phyloP scores from a whole-genome alignment of 768 basidiomycete genomes.

The Exidia glandulosa region DNA sequence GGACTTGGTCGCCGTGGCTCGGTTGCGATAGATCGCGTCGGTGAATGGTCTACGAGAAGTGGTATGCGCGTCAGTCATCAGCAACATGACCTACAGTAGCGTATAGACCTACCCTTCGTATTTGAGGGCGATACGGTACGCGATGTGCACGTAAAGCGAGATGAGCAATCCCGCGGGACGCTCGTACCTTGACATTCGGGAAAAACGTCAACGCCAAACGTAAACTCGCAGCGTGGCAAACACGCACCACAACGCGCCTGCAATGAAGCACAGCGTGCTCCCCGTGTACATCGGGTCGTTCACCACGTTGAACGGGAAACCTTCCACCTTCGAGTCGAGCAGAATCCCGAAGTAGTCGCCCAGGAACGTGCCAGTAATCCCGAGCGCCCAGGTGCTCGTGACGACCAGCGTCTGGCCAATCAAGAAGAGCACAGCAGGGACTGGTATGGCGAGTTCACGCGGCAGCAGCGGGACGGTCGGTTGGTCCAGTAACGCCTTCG shows the following conservation, averaged over 20 bases:
- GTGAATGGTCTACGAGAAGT: conserved; percentile 51
- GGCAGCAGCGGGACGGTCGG: conserved; percentile 58
- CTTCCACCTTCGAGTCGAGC: conserved; percentile 77
- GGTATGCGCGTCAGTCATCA: conserved; percentile 4
- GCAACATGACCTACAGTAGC: not conserved
- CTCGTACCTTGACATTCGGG: conserved; percentile 73
- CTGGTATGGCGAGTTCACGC: conserved; percentile 45
- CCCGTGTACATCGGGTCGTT: conserved; percentile 97
- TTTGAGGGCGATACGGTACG: conserved; percentile 72
- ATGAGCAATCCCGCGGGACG: conserved; percentile 76
- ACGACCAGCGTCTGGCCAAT: conserved; percentile 79
- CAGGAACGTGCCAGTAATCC: conserved; percentile 55
- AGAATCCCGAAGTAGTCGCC: conserved; percentile 44
- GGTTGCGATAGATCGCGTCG: conserved; percentile 66
- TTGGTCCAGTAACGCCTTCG: conserved; percentile 63
- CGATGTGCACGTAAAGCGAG: conserved; percentile 69
- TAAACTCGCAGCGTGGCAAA: not conserved
- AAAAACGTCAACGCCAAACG: not conserved
- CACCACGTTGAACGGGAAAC: conserved; percentile 93
- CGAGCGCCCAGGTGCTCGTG: conserved; percentile 81
- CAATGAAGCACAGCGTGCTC: conserved; percentile 82
- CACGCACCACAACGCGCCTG: conserved; percentile 73
- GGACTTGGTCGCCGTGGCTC: conserved; percentile 21
- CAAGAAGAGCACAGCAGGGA: conserved; percentile 51
- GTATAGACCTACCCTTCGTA: conserved; percentile 71